These are phyloP conservation scores for Populus simonii DNA, from an alignment of 345 rosid genomes.

Conservation along the genomic window DNA sequence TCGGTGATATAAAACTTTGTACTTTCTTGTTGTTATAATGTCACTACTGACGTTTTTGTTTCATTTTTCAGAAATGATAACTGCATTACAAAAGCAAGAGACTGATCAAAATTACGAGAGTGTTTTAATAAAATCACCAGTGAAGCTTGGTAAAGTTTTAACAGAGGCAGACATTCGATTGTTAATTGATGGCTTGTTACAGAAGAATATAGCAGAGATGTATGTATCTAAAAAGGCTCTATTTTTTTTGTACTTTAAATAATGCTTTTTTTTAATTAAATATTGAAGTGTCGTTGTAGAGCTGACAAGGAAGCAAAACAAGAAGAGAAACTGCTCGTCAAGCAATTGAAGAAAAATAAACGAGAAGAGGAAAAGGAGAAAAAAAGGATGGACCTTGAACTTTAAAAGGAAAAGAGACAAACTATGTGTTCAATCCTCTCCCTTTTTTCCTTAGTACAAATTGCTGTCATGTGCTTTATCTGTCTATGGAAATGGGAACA, in stretches of 20 bases:
- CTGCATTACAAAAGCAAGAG: constrained; percentile 45
- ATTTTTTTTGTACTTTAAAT: background rate
- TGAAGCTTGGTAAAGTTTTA: constrained; percentile 58
- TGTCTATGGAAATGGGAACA: background rate
- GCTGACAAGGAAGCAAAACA: constrained; percentile 54
- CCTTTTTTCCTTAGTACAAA: background rate
- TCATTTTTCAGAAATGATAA: constrained; percentile 54
- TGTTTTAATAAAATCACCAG: constrained; percentile 46
- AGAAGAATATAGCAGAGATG: constrained; percentile 56
- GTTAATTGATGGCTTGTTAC: constrained; percentile 44
- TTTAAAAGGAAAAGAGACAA: constrained; percentile 56
- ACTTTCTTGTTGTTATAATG: background rate
- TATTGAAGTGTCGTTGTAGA: constrained; percentile 32
- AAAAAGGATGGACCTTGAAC: constrained; percentile 64
- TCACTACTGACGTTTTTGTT: constrained; percentile 20
- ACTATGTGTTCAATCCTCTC: constrained; percentile 35
- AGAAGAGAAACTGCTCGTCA: constrained; percentile 59
- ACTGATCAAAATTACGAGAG: constrained; percentile 26
- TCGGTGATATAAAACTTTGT: background rate
- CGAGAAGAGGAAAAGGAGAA: constrained; percentile 72
- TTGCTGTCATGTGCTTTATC: too few species aligned
- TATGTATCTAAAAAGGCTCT: constrained; percentile 34
- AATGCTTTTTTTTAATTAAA: background rate
- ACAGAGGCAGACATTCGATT: constrained; percentile 58
- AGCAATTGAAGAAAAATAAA: constrained; percentile 66